phyloP scores from a whole-genome alignment of 805 yeast species.

The Sugiyamaella chiloensis region DNA sequence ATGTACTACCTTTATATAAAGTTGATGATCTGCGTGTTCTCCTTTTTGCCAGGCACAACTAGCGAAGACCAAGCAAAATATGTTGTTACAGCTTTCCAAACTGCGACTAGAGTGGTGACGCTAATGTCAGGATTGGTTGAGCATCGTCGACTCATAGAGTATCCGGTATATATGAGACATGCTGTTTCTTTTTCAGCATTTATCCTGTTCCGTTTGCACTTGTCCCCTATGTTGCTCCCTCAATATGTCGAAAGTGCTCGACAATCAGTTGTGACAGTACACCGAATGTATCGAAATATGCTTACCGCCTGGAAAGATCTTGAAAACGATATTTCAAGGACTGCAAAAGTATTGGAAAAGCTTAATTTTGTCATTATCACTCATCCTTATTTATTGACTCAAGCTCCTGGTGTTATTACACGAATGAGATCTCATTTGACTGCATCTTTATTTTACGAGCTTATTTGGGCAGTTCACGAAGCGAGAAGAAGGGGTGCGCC shows the following conservation, averaged over 20 bases:
- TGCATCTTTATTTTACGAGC: slow-evolving; percentile 84
- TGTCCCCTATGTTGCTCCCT: slow-evolving; percentile 69
- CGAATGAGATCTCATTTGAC: slow-evolving; percentile 91
- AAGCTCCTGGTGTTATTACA: slow-evolving; percentile 70
- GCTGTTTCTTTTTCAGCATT: slow-evolving; percentile 76
- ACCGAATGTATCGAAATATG: slow-evolving; percentile 81
- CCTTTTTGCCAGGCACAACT: slow-evolving; percentile 76
- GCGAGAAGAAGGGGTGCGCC: slow-evolving; percentile 62
- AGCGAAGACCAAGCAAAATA: slow-evolving; percentile 81
- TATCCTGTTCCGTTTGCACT: slow-evolving; percentile 72
- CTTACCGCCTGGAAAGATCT: slow-evolving; percentile 88
- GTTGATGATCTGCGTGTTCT: slow-evolving; percentile 80
- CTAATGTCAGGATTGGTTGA: slow-evolving; percentile 69
- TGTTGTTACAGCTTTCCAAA: slow-evolving; percentile 73
- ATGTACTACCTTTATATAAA: slow-evolving; percentile 75
- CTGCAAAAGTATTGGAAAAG: slow-evolving; percentile 87
- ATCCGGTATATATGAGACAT: slow-evolving; percentile 84
- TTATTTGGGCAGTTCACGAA: slow-evolving; percentile 93
- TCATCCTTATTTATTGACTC: slow-evolving; percentile 77
- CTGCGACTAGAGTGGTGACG: slow-evolving; percentile 80
- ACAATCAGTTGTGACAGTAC: slow-evolving; percentile 90
- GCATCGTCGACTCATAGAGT: slow-evolving; percentile 66
- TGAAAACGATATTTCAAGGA: slow-evolving; percentile 84
- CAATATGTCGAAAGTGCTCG: slow-evolving; percentile 80
- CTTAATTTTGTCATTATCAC: slow-evolving; percentile 82